Base-by-base conservation (phyloP, 75 land plant species). In the Picea sitchensis region DNA sequence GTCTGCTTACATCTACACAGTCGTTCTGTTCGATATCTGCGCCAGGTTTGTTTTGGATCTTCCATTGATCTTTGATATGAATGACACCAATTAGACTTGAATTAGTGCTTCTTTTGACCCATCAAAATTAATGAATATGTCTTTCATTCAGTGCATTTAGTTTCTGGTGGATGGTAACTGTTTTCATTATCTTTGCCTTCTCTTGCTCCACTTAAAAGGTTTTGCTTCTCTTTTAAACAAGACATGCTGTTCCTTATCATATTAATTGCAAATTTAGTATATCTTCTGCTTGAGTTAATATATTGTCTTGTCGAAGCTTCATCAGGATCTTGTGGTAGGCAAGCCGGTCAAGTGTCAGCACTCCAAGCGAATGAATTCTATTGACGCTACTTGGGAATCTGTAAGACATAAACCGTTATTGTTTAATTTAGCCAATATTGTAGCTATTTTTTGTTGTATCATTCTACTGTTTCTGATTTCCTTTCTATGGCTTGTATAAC, bases 331-430 rank as follows among this genome's bases (percentile, higher is more conserved):
- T 31, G 15, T 15, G n/a, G 82, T 83, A 31, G 84, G 84, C 38
- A 83, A 83, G 76, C 77, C 75, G 3, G 54, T 83, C 13, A 83
- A 79, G 58, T 59, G 76, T 41, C 84, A 83, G 82, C 81, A 79
- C 65, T 79, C 84, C 0, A 64, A 73, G 56, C 77, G 84, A n/a
- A 65, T 83, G 65, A 59, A 71, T 58, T 79, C 80, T 41, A 61
- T 79, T 31, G 84, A 83, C 18, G 51, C 57, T n/a, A 59, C 75
- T 11, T 83, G 84, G 84, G 61, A 62, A n/a, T 8, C 67, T 20
- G 83, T 81, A 81, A 74, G 82, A 23, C 14, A 20, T 21, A 60
- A 44, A 56, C 9, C 9, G 1, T 69, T 20, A 17, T 9, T 20
- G 14, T 20, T 6, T 69, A 8, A 41, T 38, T 38, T 69, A n/a